Evolutionary conservation across 176 grass and related monocot genomes (phyloP).

Genomic region (Urochloa ruziziensis): DNA sequence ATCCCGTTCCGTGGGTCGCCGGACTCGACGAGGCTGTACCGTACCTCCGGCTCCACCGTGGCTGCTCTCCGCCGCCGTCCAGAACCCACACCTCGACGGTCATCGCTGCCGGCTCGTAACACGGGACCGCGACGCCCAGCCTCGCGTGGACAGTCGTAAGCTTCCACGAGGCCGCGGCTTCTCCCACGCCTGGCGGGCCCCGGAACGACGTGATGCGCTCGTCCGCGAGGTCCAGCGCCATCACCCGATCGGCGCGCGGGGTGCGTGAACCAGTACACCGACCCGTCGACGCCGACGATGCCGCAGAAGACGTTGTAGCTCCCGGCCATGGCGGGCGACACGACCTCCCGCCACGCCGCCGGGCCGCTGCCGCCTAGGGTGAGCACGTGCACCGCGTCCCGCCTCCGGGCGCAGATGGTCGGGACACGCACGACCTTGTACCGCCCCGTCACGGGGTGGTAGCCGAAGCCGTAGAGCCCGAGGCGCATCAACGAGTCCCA

Average conservation of each 20-base stretch:
- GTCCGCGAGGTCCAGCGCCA: neutral
- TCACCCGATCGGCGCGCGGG: no score
- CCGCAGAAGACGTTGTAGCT: neutral
- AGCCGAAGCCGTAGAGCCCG: conserved; percentile 5
- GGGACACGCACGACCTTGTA: neutral
- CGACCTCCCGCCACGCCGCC: neutral
- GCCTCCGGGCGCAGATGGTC: neutral
- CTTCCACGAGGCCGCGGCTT: neutral
- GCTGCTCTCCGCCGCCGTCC: neutral
- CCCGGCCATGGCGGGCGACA: neutral
- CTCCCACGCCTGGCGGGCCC: neutral
- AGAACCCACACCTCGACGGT: neutral
- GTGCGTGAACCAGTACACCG: neutral
- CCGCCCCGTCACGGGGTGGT: neutral
- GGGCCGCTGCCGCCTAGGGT: neutral
- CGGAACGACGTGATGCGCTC: neutral
- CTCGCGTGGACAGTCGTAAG: neutral
- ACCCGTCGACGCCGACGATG: neutral
- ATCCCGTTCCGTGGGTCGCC: neutral
- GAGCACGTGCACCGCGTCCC: neutral
- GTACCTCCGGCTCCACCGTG: neutral
- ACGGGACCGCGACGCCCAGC: neutral
- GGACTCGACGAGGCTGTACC: neutral
- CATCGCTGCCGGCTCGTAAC: neutral
- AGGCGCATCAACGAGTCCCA: neutral